Conservation (phyloP, 2,329 filamentous ascomycete genomes). For the Trichoderma koningiopsis region DNA sequence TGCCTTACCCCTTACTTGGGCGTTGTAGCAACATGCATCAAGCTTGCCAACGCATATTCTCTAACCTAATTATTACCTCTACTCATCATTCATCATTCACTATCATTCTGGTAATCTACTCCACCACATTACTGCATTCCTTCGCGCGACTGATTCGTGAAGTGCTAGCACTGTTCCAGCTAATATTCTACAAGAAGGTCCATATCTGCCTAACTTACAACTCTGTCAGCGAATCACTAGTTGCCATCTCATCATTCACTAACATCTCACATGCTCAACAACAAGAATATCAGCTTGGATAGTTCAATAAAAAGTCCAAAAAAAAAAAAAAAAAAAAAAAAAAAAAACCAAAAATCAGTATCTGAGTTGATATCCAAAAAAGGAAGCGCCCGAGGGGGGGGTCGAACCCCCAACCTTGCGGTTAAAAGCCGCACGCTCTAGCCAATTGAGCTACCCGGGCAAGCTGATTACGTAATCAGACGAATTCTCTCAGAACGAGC, state of each 20-base stretch:
- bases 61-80: too few relatives aligned
- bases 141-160: neutral
- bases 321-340: neutral
- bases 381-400: slow-evolving; percentile 36
- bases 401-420: slow-evolving; percentile 40
- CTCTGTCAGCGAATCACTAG: neutral
- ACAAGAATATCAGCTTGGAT: neutral
- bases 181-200: neutral
- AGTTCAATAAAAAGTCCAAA: rapidly evolving
- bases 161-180: neutral
- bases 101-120: neutral
- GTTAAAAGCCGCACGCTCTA: slow-evolving; percentile 41
- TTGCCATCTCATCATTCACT: neutral
- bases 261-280: neutral
- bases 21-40: neutral
- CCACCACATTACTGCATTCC: neutral
- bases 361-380: neutral
- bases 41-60: neutral
- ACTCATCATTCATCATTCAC: neutral
- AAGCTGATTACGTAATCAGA: neutral
- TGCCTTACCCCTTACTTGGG: neutral
- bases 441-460: slow-evolving; percentile 39
- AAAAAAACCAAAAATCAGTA: neutral
- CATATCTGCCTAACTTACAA: neutral
- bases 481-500: neutral